These are phyloP conservation scores for Neurospora discreta DNA, from an alignment of 495 filamentous ascomycete genomes.

Conservation along the genomic window DNA sequence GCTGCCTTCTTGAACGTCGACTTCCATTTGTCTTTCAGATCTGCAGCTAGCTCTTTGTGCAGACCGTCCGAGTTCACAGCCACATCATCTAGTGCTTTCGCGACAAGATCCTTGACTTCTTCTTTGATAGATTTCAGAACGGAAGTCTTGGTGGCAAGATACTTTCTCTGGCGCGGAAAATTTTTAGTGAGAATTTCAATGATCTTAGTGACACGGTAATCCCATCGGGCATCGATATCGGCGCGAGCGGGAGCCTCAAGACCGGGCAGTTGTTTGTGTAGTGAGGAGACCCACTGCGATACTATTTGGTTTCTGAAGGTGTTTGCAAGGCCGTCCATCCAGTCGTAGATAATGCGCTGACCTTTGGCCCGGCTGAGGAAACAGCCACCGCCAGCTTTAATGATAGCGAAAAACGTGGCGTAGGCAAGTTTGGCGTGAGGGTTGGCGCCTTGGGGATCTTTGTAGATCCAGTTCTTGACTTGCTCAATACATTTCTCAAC, in stretches of 20 bases:
- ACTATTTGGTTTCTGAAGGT: constrained; percentile 4
- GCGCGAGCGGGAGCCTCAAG: neutral
- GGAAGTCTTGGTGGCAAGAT: neutral
- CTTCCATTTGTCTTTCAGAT: neutral
- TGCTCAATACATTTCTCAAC: neutral
- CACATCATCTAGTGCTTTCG: neutral
- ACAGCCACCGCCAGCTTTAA: constrained; percentile 4
- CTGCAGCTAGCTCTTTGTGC: neutral
- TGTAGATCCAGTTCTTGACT: constrained; percentile 7
- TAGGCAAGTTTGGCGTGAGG: constrained; percentile 1
- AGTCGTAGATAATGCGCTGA: constrained; percentile 4
- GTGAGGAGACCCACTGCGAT: neutral
- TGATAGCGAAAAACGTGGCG: constrained; percentile 8
- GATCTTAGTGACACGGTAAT: neutral
- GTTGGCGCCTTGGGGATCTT: constrained; percentile 1
- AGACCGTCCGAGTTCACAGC: neutral
- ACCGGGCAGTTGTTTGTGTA: neutral
- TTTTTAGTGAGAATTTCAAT: neutral
- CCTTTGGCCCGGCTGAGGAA: constrained; percentile 4
- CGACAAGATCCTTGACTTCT: neutral
- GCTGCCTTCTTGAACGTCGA: constrained; percentile 1
- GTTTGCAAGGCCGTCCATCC: constrained; percentile 8
- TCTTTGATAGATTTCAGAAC: neutral
- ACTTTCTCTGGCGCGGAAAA: neutral
- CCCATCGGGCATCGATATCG: constrained; percentile 2